Percentiles rank a stretch among this genome's conserved stretches.
Evolutionary conservation across 139 green algal species (phyloP).

Genomic region (Marvania coccoides): DNA sequence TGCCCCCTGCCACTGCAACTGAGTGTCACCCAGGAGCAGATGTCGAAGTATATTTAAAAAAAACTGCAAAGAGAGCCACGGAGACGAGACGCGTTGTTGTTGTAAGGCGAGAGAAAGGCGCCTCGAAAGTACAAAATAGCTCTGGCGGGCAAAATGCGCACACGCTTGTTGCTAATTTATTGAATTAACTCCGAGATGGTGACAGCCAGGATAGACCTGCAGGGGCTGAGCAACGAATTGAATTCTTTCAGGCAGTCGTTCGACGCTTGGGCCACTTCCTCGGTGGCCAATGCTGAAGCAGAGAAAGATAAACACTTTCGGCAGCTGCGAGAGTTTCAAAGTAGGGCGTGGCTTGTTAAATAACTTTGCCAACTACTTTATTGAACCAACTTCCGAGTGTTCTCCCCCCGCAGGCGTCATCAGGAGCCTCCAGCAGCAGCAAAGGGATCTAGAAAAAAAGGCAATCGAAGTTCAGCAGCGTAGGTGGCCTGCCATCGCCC

Average conservation of each 20-base stretch:
- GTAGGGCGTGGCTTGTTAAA: not conserved
- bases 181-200: not conserved
- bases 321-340: conserved; percentile 16
- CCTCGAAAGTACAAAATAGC: not conserved
- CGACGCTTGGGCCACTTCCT: not conserved
- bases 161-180: not conserved
- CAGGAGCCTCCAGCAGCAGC: not conserved
- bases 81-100: not conserved
- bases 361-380: not conserved
- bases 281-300: not conserved
- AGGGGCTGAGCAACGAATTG: conserved; percentile 13
- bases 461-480: not conserved
- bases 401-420: not conserved
- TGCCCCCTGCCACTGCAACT: too few species aligned
- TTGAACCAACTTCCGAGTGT: not conserved
- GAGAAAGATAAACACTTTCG: conserved; percentile 1
- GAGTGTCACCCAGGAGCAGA: too few species aligned
- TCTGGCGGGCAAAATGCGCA: not conserved
- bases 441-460: not conserved
- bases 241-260: conserved; percentile 6
- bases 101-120: not conserved
- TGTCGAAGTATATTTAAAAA: too few species aligned
- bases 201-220: conserved; percentile 13
- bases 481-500: too few species aligned
- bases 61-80: not conserved